phyloP scores from a whole-genome alignment of 2,329 filamentous ascomycete species.

The Drechmeria coniospora region DNA sequence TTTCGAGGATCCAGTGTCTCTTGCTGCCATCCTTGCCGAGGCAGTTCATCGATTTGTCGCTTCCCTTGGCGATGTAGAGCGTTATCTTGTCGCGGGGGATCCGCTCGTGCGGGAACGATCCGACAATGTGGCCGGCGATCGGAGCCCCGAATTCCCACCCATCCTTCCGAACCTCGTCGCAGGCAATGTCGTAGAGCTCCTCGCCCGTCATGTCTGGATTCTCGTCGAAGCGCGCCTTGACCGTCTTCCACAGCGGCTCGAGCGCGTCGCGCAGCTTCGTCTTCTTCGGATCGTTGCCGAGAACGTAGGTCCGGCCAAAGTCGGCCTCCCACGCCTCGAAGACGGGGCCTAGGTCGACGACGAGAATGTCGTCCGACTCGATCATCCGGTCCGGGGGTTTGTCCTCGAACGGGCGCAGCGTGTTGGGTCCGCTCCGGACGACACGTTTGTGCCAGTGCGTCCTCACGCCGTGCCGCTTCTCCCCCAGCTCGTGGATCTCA shows the following conservation, averaged over 20 bases:
- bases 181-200: slow-evolving; percentile 28
- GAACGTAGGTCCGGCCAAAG: slow-evolving; percentile 35
- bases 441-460: slow-evolving; percentile 39
- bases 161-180: slow-evolving; percentile 17
- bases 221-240: slow-evolving; percentile 22
- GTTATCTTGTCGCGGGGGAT: slow-evolving; percentile 29
- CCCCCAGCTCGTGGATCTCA: slow-evolving; percentile 24
- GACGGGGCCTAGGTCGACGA: slow-evolving; percentile 35
- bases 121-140: slow-evolving; percentile 32
- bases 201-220: slow-evolving; percentile 30
- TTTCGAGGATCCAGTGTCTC: slow-evolving; percentile 34
- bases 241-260: slow-evolving; percentile 28
- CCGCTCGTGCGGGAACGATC: slow-evolving; percentile 33
- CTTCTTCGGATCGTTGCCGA: slow-evolving; percentile 30
- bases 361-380: slow-evolving; percentile 31
- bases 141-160: slow-evolving; percentile 29
- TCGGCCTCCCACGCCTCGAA: slow-evolving; percentile 38
- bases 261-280: slow-evolving; percentile 26
- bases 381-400: slow-evolving; percentile 34
- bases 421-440: slow-evolving; percentile 33
- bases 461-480: slow-evolving; percentile 18
- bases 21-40: slow-evolving; percentile 23
- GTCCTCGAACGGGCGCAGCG: slow-evolving; percentile 28
- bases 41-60: slow-evolving; percentile 22
- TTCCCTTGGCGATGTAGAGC: slow-evolving; percentile 29